Base-by-base conservation (phyloP, 176 grass and related monocot species). In the Triticum turgidum region DNA sequence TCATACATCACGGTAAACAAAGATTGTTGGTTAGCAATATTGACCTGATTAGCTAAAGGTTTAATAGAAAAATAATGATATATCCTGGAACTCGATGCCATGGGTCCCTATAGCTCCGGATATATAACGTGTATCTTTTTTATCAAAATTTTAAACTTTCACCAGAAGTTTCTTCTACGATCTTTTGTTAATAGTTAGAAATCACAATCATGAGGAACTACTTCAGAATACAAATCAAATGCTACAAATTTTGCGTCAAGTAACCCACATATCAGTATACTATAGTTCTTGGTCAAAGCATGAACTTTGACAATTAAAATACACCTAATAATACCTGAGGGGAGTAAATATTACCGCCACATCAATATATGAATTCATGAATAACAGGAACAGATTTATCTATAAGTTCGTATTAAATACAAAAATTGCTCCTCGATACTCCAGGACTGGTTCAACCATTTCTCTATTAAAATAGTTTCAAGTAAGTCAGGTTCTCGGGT, bases 211-310 rank as follows among this genome's bases (percentile, higher is more conserved):
- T 54, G 18, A 54, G 5, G 51, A 54, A 54, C 51, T 54, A 54
- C 51, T 18, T 54, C 15, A 54, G 51, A 54, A 54, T 54, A 54
- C 51, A 18, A 54, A 54, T 54, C 15, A 54, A 54, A 18, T 54
- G 5, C 51, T 54, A 54, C 51, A 54, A 54, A 74, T 45, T 47
- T 24, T 47, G 41, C 6, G 22, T 42, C 68, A 47, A 13, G 45
- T 73, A 27, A 73, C 70, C n/a, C 70, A 45, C n/a, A 73, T 45
- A 73, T n/a, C 13, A 73, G n/a, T 25, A 2, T 21, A 42, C 17
- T 69, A 72, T 52, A 18, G 35, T 69, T 73, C 69, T 73, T 73
- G 69, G 69, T 24, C 69, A 73, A 73, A 44, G 69, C 69, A 25
- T 73, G n/a, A 21, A 44, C 38, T 44, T 44, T 44, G 38, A 22